These are phyloP conservation scores for Metschnikowia anglica DNA, from an alignment of 805 yeast species.

Conservation along the genomic window DNA sequence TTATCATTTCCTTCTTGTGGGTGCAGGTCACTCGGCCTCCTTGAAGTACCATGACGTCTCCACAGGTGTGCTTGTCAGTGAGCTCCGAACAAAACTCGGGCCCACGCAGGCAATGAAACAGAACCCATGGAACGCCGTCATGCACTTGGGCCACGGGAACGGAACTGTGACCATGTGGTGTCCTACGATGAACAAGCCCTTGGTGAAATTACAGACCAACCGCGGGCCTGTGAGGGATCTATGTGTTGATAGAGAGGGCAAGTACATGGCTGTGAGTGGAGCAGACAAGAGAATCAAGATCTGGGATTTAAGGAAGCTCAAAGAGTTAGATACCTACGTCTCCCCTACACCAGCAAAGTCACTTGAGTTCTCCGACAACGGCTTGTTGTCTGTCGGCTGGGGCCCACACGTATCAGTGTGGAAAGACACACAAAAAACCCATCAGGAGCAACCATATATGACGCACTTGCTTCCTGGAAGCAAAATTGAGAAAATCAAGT, in stretches of 20 bases:
- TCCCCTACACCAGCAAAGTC: conserved; percentile 85
- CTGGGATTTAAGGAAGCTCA: conserved; percentile 89
- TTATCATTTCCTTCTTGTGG: conserved; percentile 81
- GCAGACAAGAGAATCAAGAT: conserved; percentile 80
- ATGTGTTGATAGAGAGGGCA: conserved; percentile 88
- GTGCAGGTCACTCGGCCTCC: conserved; percentile 88
- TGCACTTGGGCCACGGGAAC: conserved; percentile 89
- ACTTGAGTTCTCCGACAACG: conserved; percentile 80
- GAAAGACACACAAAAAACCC: conserved; percentile 76
- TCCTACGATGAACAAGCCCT: conserved; percentile 81
- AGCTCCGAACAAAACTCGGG: conserved; percentile 82
- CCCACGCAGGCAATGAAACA: conserved; percentile 86
- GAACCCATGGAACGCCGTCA: conserved; percentile 94
- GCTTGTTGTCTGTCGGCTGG: conserved; percentile 86
- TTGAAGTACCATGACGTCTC: conserved; percentile 93
- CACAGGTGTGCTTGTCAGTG: conserved; percentile 84
- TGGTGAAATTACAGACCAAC: conserved; percentile 76
- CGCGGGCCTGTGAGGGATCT: conserved; percentile 86
- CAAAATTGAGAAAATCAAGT: conserved; percentile 61
- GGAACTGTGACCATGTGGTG: conserved; percentile 95
- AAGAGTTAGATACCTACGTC: conserved; percentile 66
- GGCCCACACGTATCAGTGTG: conserved; percentile 94
- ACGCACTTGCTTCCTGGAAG: conserved; percentile 81
- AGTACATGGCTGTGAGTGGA: conserved; percentile 91
- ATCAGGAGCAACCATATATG: conserved; percentile 88